phyloP scores from a whole-genome alignment of 1,139 yeast species.

The Kodamaea sp. region DNA sequence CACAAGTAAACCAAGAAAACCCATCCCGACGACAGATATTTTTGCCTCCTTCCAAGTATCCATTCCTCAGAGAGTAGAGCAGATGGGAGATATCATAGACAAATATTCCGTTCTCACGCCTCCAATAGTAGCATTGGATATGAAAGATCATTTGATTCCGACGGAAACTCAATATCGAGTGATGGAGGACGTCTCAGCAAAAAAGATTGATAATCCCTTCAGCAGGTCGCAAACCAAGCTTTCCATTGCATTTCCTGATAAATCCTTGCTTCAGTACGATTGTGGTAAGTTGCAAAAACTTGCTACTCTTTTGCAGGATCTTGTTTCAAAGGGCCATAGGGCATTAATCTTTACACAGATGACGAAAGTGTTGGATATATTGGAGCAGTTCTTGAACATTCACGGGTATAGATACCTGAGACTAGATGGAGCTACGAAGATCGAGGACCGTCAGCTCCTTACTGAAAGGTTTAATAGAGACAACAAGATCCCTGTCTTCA shows the following conservation, averaged over 20 bases:
- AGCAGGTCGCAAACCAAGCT: slow-evolving; percentile 84
- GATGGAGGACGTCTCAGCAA: slow-evolving; percentile 31
- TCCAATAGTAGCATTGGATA: slow-evolving; percentile 73
- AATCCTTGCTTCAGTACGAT: slow-evolving; percentile 86
- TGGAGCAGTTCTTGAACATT: slow-evolving; percentile 90
- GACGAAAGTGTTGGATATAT: slow-evolving; percentile 92
- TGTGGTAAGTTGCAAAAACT: slow-evolving; percentile 94
- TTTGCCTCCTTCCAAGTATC: slow-evolving; percentile 38
- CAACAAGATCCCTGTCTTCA: slow-evolving; percentile 83
- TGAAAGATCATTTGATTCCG: slow-evolving; percentile 60
- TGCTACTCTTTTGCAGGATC: slow-evolving; percentile 70
- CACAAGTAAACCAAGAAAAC: slow-evolving; percentile 15
- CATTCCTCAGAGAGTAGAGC: slow-evolving; percentile 43
- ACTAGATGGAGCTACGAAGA: slow-evolving; percentile 95
- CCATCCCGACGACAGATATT: slow-evolving; percentile 25
- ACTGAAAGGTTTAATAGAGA: slow-evolving; percentile 94
- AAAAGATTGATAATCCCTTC: slow-evolving; percentile 60
- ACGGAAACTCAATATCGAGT: slow-evolving; percentile 31
- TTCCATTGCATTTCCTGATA: slow-evolving; percentile 95
- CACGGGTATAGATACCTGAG: slow-evolving; percentile 95
- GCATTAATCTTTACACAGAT: slow-evolving; percentile 96
- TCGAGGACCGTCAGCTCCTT: slow-evolving; percentile 91
- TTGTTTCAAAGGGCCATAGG: slow-evolving; percentile 85
- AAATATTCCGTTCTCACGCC: slow-evolving; percentile 90
- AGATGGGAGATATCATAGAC: slow-evolving; percentile 57